phyloP scores from a whole-genome alignment of 208 protist genomes.

The Leptomonas pyrrhocoris region DNA sequence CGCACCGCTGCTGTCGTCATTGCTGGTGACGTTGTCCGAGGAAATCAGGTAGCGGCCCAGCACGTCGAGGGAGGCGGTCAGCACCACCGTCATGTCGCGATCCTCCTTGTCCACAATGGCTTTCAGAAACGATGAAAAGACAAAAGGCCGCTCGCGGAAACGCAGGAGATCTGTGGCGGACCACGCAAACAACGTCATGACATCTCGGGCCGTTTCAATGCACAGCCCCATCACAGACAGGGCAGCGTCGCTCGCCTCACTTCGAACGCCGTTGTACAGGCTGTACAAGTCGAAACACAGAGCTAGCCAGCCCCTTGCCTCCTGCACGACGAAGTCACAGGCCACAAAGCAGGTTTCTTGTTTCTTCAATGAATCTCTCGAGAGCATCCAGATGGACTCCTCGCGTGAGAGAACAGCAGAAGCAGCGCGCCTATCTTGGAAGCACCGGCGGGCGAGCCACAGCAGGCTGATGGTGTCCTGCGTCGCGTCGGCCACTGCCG shows the following conservation, averaged over 20 bases:
- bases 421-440: neutral
- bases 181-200: constrained; percentile 32
- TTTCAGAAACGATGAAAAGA: constrained; percentile 33
- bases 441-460: constrained; percentile 8
- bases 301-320: constrained; percentile 16
- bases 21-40: neutral
- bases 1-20: neutral
- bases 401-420: neutral
- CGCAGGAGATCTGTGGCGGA: constrained; percentile 37
- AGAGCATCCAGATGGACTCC: neutral
- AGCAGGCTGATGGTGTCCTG: constrained; percentile 9
- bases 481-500: neutral
- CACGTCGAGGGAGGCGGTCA: constrained; percentile 32
- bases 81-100: constrained; percentile 27
- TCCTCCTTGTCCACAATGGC: constrained; percentile 40
- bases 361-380: neutral
- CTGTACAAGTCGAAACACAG: constrained; percentile 34
- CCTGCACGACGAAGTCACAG: constrained; percentile 12
- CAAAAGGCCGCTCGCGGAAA: constrained; percentile 36
- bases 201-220: constrained; percentile 24
- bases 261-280: constrained; percentile 10
- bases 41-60: constrained; percentile 33
- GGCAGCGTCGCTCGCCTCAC: constrained; percentile 3
- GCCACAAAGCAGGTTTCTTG: constrained; percentile 24
- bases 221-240: constrained; percentile 30